Base-by-base conservation (phyloP, 2,329 filamentous ascomycete genomes). In the Myriosclerotinia scirpicola region DNA sequence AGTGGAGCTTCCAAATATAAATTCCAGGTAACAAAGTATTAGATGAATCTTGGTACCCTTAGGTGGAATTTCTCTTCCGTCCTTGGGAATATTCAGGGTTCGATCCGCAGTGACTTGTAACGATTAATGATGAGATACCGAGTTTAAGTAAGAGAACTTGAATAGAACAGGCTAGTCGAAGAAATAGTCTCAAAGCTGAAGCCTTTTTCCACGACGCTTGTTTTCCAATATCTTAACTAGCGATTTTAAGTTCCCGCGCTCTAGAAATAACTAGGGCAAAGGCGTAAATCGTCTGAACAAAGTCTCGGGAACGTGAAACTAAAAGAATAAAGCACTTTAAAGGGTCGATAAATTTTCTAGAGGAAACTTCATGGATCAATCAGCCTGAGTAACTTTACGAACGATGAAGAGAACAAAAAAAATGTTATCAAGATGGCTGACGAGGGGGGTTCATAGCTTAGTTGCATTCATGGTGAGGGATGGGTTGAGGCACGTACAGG, bases 241-340 rank as follows among this genome's bases (percentile, higher is more conserved):
- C 30, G 46, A 65, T 65, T 59, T 61, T 40, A 48, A 60, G 40
- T 50, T 60, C 44, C 58, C 44, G 58, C 40, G 5, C 50, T 53
- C 60, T 54, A 53, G 60, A 54, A 34, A 53, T 63, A 44, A 54
- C 42, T 56, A 65, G 62, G 52, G 62, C 52, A 56, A 34, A 65
- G 55, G 69, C 64, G 70, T 70, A 66, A 69, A 66, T 68, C 67
- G 64, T 62, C 56, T 48, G 46, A 58, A 66, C 67, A 66, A 69
- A 70, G 73, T 75, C 67, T 75, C 74, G 74, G 74, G 70, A 73
- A 71, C 69, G 58, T 73, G 73, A 74, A 73, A 73, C 73, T 72
- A 67, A 48, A 70, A 67, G 67, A 73, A 65, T 71, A 72, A 71
- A 72, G 71, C 69, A 67, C 67, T 58, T 71, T n/a, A 44, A 65